Evolutionary conservation across 805 yeast genomes (phyloP).

Genomic region (Yarrowia bubula): DNA sequence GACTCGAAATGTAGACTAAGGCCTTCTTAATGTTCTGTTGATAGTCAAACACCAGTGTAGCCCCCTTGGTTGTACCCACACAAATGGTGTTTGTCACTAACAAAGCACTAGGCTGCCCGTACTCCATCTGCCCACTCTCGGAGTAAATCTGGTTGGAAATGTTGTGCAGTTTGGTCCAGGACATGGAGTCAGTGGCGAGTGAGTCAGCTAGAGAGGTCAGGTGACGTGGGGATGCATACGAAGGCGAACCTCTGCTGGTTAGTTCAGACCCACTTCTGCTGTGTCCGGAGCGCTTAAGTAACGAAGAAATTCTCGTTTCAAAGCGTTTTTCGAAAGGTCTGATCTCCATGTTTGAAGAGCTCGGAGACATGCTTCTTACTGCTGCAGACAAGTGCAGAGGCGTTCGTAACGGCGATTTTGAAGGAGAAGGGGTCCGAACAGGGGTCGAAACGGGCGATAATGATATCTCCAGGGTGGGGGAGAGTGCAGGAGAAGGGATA

Average conservation of each 20-base stretch:
- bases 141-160: conserved; percentile 43
- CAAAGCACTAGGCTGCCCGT: conserved; percentile 54
- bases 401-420: neutral
- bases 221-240: neutral
- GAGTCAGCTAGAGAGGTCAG: conserved; percentile 8
- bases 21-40: conserved; percentile 55
- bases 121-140: conserved; percentile 38
- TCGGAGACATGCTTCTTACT: neutral
- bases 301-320: conserved; percentile 3
- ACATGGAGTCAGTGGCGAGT: conserved; percentile 25
- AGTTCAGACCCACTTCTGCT: conserved; percentile 21
- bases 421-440: neutral
- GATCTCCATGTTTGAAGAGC: conserved; percentile 18
- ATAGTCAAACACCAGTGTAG: conserved; percentile 63
- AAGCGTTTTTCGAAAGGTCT: conserved; percentile 14
- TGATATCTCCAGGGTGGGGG: conserved; percentile 1
- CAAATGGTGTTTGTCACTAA: conserved; percentile 38
- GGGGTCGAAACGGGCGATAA: conserved; percentile 2
- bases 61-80: conserved; percentile 71
- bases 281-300: neutral
- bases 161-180: conserved; percentile 46
- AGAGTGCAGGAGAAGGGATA: neutral
- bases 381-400: neutral
- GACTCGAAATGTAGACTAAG: conserved; percentile 45
- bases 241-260: neutral